A percentile compares a stretch with the other conserved stretches of the same genome.
Evolutionary conservation across 2,329 filamentous ascomycete genomes (phyloP).

Genomic region (Trichoderma brevicompactum): DNA sequence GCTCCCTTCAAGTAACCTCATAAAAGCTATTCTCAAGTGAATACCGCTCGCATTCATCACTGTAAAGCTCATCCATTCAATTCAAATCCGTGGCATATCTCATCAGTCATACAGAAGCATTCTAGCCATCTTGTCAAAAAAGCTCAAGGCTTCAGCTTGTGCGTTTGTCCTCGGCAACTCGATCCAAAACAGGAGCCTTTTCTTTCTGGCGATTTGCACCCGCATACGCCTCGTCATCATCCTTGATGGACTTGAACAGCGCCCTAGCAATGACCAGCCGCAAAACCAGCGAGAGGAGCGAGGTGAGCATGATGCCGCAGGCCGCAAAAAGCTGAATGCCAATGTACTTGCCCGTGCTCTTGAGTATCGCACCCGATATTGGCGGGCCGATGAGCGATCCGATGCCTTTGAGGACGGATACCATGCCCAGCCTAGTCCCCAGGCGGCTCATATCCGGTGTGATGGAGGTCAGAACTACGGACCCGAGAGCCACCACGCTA

Average conservation of each 20-base stretch:
- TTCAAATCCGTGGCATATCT: too few relatives aligned
- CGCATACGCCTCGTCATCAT: conserved; percentile 23
- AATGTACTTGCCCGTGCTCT: conserved; percentile 31
- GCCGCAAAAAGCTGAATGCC: conserved; percentile 36
- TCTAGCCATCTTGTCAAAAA: not conserved
- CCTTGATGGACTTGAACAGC: conserved; percentile 22
- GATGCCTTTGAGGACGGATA: conserved; percentile 43
- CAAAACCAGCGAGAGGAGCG: conserved; percentile 31
- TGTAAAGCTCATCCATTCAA: too few relatives aligned
- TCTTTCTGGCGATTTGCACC: conserved; percentile 6
- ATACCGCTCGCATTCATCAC: too few relatives aligned
- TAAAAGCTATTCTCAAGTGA: too few relatives aligned
- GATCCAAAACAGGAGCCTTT: not conserved
- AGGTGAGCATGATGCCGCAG: conserved; percentile 34
- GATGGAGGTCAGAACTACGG: conserved; percentile 48
- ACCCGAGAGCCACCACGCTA: conserved; percentile 49
- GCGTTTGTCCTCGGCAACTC: not conserved
- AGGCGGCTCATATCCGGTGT: conserved; percentile 46
- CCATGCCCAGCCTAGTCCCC: conserved; percentile 53
- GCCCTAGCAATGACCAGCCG: conserved; percentile 31
- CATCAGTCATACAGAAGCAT: too few relatives aligned
- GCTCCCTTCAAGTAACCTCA: too few relatives aligned
- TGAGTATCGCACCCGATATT: conserved; percentile 46
- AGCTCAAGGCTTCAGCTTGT: not conserved
- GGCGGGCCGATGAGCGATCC: conserved; percentile 45